Conservation (phyloP, 441 rosid species). For the Hura crepitans region DNA sequence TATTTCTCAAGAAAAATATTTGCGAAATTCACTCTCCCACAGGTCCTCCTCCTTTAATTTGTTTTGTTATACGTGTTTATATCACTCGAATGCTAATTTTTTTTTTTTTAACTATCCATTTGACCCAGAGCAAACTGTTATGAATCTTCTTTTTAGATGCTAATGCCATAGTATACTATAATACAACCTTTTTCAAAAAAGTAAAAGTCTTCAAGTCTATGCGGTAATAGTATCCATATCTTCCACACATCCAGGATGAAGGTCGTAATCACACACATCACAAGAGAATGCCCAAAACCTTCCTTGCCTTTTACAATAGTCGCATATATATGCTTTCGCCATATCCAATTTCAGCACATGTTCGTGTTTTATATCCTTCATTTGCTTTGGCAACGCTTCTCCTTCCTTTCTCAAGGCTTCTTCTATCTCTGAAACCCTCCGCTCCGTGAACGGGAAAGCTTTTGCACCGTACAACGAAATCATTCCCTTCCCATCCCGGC, state of each 20-base stretch:
- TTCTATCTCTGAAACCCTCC: conserved; percentile 51
- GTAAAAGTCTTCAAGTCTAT: background rate
- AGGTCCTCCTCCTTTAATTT: background rate
- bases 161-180: too few species aligned
- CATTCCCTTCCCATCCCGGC: conserved; percentile 49
- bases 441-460: conserved; percentile 62
- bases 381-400: conserved; percentile 47
- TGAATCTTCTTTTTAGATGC: too few species aligned
- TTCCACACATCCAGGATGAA: conserved; percentile 59
- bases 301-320: conserved; percentile 56
- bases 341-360: conserved; percentile 65
- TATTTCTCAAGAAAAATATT: background rate
- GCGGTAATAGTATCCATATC: background rate
- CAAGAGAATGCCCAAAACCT: conserved; percentile 83
- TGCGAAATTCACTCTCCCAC: background rate
- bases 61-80: too few species aligned
- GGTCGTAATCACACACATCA: conserved; percentile 65
- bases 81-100: too few species aligned
- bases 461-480: conserved; percentile 56
- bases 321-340: conserved; percentile 79
- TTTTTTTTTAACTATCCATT: too few species aligned
- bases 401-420: conserved; percentile 56
- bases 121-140: too few species aligned
- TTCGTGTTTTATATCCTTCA: conserved; percentile 58
- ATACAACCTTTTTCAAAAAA: too few species aligned